phyloP scores from a whole-genome alignment of 1,284 basidiomycete genomes.

The Apiotrichum laibachii region DNA sequence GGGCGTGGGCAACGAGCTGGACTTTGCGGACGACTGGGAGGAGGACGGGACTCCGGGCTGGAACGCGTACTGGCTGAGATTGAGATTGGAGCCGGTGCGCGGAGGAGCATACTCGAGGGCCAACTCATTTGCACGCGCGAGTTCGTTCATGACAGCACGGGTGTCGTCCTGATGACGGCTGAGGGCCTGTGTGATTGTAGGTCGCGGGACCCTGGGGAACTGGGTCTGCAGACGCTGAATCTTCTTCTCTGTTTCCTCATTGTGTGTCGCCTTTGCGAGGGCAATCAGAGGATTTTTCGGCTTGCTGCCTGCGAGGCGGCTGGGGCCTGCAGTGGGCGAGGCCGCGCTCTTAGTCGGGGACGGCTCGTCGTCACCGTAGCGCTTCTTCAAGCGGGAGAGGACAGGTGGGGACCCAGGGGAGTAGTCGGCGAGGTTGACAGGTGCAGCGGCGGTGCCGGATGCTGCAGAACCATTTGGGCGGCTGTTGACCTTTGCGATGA shows the following conservation, averaged over 20 bases:
- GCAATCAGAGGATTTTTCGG: conserved; percentile 14
- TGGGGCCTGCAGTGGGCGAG: not conserved
- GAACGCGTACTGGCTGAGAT: conserved; percentile 7
- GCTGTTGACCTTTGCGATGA: not conserved
- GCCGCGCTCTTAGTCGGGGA: conserved; percentile 6
- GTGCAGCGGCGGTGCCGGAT: not conserved
- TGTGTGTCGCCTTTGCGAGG: conserved; percentile 15
- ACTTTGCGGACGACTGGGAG: not conserved
- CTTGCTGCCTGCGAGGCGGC: not conserved
- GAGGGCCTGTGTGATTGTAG: conserved; percentile 18
- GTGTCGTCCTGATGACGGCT: conserved; percentile 19
- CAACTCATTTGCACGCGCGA: conserved; percentile 5
- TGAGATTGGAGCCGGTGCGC: not conserved
- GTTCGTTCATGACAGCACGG: conserved; percentile 22
- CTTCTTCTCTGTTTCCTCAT: conserved; percentile 13
- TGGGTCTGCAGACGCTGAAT: conserved; percentile 21
- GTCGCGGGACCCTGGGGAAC: conserved; percentile 22
- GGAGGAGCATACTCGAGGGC: not conserved
- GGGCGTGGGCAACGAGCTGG: not conserved
- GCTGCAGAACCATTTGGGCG: not conserved
- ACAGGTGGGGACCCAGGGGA: conserved; percentile 26
- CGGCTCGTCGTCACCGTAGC: conserved; percentile 18
- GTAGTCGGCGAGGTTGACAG: conserved; percentile 1
- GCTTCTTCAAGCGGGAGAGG: conserved; percentile 26
- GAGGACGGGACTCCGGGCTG: conserved; percentile 2